These are phyloP conservation scores for Aureobasidium sp. DNA, from an alignment of 2,329 filamentous ascomycete species.

Conservation along the genomic window DNA sequence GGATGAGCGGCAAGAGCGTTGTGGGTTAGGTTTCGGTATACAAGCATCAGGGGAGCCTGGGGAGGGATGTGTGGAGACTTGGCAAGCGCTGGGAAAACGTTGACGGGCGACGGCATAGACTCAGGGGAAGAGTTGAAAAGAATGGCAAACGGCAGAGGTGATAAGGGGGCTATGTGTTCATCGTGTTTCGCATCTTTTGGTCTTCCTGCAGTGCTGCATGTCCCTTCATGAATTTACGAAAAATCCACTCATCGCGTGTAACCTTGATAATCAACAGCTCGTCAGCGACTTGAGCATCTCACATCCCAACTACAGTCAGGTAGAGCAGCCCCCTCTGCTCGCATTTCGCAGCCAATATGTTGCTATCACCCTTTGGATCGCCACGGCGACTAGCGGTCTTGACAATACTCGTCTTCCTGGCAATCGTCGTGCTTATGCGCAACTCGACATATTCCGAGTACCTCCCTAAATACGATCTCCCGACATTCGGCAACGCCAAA, in stretches of 20 bases:
- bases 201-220: too few species aligned
- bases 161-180: not conserved
- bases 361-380: conserved; percentile 22
- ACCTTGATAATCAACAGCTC: not conserved
- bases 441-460: conserved; percentile 17
- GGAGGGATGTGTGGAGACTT: not conserved
- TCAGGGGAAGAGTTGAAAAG: not conserved
- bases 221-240: not conserved
- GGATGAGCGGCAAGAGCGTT: too few species aligned
- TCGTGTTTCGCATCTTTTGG: too few species aligned
- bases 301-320: not conserved
- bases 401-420: conserved; percentile 26
- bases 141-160: not conserved
- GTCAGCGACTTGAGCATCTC: not conserved
- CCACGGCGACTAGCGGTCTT: conserved; percentile 30
- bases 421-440: conserved; percentile 19
- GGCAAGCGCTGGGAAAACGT: not conserved
- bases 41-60: not conserved
- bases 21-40: not conserved
- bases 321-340: conserved; percentile 6
- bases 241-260: not conserved
- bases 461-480: conserved; percentile 17
- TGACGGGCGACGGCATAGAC: not conserved
- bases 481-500: conserved; percentile 1
- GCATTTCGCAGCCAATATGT: conserved; percentile 13